These are phyloP conservation scores for Podosphaera xanthii DNA, from an alignment of 2,329 filamentous ascomycete species.

Conservation along the genomic window DNA sequence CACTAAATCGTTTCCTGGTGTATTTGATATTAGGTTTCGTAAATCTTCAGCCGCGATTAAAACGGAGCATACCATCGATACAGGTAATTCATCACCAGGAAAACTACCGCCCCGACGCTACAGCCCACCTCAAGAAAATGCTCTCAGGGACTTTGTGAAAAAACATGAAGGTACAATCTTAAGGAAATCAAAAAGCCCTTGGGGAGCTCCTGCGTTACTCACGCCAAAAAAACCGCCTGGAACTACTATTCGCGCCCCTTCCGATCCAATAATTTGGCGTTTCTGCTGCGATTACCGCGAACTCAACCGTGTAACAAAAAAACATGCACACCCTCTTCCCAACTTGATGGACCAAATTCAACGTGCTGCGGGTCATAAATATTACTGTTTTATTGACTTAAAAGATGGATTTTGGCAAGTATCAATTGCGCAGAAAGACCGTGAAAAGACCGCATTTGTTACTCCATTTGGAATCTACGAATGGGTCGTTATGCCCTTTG, in stretches of 20 bases:
- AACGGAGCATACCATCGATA: not conserved
- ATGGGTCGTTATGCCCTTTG: slow-evolving; percentile 2
- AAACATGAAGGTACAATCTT: not conserved
- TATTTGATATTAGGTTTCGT: not conserved
- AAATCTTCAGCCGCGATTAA: not conserved
- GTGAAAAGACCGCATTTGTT: not conserved
- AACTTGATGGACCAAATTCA: not conserved
- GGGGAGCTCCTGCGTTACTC: not conserved
- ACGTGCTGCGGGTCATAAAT: not conserved
- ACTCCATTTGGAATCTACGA: not conserved
- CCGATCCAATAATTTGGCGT: not conserved
- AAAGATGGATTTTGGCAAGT: not conserved
- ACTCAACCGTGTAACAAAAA: not conserved
- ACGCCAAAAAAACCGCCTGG: not conserved
- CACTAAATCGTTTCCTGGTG: not conserved
- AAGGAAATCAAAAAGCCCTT: not conserved
- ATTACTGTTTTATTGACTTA: not conserved
- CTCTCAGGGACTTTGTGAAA: not conserved
- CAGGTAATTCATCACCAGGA: not conserved
- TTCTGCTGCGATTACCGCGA: not conserved
- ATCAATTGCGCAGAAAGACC: not conserved
- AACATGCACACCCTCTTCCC: not conserved
- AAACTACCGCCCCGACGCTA: not conserved
- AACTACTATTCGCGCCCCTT: not conserved
- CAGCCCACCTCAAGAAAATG: not conserved